Evolutionary conservation across 805 yeast species (phyloP), one percentile per base, ranked within the genome.

Genomic region (Candida ipomoeae): DNA sequence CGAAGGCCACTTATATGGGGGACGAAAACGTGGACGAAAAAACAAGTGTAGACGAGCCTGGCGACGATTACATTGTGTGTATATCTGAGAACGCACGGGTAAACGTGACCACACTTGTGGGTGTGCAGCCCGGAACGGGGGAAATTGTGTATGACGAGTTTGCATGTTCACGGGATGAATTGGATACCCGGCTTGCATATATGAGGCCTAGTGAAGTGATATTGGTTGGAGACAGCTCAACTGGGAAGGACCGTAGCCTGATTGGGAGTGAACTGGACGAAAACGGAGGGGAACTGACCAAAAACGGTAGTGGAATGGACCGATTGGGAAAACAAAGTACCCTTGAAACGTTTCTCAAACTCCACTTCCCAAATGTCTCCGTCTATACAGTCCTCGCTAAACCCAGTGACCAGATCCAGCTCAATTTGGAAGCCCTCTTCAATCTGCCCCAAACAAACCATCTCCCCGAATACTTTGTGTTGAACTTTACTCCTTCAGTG

Each of bases 1-100:
- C 97, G 0, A 78, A 79, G 46, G 96, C 95, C 0, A 91, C 98
- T 0, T 89, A 85, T 67, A 79, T 89, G 56, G 91, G 84, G 47
- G 84, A 79, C 50, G 79, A 78, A 45, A 44, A 48, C 13, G 51
- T 40, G 3, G 40, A 33, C 13, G 43, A 15, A 6, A 29, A 40
- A 15, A 38, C 17, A 2, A 15, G 5, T 5, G n/a, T 14, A 6
- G 45, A 42, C n/a, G 45, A 42, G 3, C 6, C 29, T 11, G 48
- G 49, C 1, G 68, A 64, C 41, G 70, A 66, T 49, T 82, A 78
- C 48, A 74, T 83, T 14, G 56, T 80, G n/a, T 67, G 80, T 39
- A 55, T 83, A 3, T 58, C 66, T 43, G 69, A 63, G 33, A 55
- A 47, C 49, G 33, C 32, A 31, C 52, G 15, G 48, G 55, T 29